These are phyloP conservation scores for Kuraishia capsulata DNA, from an alignment of 805 yeast genomes.

Conservation along the genomic window DNA sequence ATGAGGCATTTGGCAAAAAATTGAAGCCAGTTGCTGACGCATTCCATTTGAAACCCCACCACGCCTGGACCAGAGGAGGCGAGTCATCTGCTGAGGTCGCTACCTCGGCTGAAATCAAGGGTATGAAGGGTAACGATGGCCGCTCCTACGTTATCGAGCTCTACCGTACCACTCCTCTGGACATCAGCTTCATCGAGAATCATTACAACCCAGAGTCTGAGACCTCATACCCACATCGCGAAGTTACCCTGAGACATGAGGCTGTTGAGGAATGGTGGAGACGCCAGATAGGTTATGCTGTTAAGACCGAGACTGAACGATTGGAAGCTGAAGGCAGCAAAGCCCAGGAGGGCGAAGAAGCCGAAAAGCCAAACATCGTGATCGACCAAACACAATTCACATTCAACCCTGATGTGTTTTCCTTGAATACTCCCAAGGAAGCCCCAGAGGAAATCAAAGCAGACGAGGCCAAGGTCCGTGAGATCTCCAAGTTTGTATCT, in stretches of 20 bases:
- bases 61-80: conserved; percentile 39
- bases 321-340: conserved; percentile 24
- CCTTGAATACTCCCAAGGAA: conserved; percentile 28
- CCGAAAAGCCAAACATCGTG: conserved; percentile 37
- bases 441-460: conserved; percentile 25
- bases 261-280: conserved; percentile 90
- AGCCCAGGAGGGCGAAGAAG: conserved; percentile 22
- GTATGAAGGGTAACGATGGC: conserved; percentile 77
- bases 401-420: conserved; percentile 75
- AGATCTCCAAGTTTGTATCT: conserved; percentile 55
- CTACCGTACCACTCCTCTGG: conserved; percentile 78
- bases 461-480: conserved; percentile 62
- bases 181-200: conserved; percentile 64
- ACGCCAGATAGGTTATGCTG: conserved; percentile 44
- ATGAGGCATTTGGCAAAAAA: conserved; percentile 33
- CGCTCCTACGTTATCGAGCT: conserved; percentile 80
- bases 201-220: conserved; percentile 31
- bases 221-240: conserved; percentile 72
- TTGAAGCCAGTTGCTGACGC: conserved; percentile 59
- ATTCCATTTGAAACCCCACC: conserved; percentile 70
- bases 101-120: conserved; percentile 76
- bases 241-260: conserved; percentile 73
- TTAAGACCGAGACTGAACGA: conserved; percentile 41
- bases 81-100: conserved; percentile 38
- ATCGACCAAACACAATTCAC: conserved; percentile 45